phyloP scores from a whole-genome alignment of 148 eudicot genomes.

The Nyssa sinensis region DNA sequence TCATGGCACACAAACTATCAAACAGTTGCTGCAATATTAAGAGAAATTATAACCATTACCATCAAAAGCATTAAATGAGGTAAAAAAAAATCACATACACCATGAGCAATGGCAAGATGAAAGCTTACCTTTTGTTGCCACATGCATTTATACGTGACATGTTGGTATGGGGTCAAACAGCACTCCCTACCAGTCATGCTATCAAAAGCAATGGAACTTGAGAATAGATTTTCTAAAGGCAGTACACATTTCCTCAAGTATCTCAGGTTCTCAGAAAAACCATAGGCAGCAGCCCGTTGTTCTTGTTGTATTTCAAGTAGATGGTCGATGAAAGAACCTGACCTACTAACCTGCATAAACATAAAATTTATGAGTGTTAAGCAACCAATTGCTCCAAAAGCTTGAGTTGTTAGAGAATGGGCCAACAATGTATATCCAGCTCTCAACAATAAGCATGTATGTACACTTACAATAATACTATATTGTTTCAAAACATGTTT shows the following conservation, averaged over 20 bases:
- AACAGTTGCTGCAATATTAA: conserved; percentile 67
- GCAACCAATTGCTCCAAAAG: too few relatives aligned
- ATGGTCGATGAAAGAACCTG: conserved; percentile 77
- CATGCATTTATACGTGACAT: conserved; percentile 53
- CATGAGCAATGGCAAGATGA: not conserved
- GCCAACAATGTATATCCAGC: too few relatives aligned
- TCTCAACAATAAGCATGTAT: too few relatives aligned
- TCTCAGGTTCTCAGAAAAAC: conserved; percentile 37
- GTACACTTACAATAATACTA: too few relatives aligned
- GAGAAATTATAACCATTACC: not conserved
- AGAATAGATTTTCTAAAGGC: conserved; percentile 41
- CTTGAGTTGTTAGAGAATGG: too few relatives aligned
- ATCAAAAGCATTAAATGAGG: not conserved
- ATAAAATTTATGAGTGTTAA: conserved; percentile 4
- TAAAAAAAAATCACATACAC: not conserved
- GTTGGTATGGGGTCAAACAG: conserved; percentile 40
- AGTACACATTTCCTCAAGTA: conserved; percentile 37
- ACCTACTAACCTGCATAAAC: conserved; percentile 60
- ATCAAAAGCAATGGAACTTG: conserved; percentile 21
- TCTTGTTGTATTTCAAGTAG: conserved; percentile 74
- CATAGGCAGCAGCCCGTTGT: conserved; percentile 76
- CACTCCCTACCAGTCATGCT: conserved; percentile 15
- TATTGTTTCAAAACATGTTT: too few relatives aligned
- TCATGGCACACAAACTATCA: conserved; percentile 59
- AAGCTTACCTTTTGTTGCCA: conserved; percentile 88